Percentiles rank a stretch among this genome's conserved stretches.
Evolutionary conservation across 257 asterid genomes (phyloP).

Genomic region (Galeopsis tetrahit): DNA sequence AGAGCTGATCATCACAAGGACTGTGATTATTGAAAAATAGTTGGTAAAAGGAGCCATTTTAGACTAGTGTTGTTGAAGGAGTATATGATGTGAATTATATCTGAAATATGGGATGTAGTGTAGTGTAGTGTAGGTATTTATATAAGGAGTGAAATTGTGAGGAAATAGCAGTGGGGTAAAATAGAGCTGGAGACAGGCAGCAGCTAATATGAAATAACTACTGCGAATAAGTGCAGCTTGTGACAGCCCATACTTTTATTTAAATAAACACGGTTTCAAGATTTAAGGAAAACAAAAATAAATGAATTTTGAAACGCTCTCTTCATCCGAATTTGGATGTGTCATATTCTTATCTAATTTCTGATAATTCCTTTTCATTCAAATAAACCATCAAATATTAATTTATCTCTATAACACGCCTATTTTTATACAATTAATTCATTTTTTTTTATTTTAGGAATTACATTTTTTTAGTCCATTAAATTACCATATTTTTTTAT

Average conservation of each 20-base stretch:
- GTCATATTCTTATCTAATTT: too few relatives aligned
- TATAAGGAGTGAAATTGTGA: conserved; percentile 12
- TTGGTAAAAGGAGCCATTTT: conserved; percentile 27
- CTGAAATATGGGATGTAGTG: background rate
- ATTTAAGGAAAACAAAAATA: background rate
- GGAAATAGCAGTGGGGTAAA: conserved; percentile 6
- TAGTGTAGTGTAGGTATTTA: conserved; percentile 12
- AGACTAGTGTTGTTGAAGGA: background rate
- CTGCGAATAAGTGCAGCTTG: background rate
- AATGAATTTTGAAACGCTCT: too few relatives aligned
- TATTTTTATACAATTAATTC: too few relatives aligned
- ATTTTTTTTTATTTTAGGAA: too few relatives aligned
- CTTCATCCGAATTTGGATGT: too few relatives aligned
- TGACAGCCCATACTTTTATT: conserved; percentile 15
- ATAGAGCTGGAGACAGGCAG: conserved; percentile 33
- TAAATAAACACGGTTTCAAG: conserved; percentile 8
- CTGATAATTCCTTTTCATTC: too few relatives aligned
- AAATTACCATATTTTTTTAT: too few relatives aligned
- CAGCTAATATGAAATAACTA: background rate
- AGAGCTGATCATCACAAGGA: background rate
- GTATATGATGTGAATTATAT: background rate
- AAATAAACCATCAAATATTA: too few relatives aligned
- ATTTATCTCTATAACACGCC: too few relatives aligned
- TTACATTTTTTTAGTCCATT: too few relatives aligned
- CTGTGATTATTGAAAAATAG: background rate